Conservation (phyloP, 1,284 basidiomycete species). For the Pascua sp. region DNA sequence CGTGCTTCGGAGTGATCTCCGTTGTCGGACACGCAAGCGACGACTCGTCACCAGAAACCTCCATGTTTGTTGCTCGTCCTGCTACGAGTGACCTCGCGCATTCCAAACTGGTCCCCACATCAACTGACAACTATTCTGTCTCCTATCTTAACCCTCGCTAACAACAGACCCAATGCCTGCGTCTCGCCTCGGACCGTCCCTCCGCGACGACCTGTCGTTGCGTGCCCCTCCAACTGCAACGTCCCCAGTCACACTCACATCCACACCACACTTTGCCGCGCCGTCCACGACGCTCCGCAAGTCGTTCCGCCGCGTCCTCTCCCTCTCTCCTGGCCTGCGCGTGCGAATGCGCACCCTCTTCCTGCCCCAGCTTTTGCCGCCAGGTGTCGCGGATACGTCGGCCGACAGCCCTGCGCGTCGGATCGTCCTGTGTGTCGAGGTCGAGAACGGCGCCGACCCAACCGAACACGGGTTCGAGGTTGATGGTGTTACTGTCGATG, state of each 20-base stretch:
- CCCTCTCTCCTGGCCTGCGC: slow-evolving; percentile 71
- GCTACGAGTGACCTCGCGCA: no score
- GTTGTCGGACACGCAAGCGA: no score
- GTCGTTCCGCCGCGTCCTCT: slow-evolving; percentile 73
- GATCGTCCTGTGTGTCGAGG: slow-evolving; percentile 77
- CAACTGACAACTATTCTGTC: neutral
- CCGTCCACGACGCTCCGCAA: slow-evolving; percentile 65
- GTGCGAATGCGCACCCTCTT: slow-evolving; percentile 86
- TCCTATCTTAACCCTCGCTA: neutral
- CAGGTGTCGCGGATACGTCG: slow-evolving; percentile 52
- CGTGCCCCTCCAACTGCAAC: neutral
- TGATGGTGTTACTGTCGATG: slow-evolving; percentile 65
- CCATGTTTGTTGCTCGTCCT: no score
- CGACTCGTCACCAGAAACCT: no score
- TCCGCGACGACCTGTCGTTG: slow-evolving; percentile 31
- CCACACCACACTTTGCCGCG: neutral
- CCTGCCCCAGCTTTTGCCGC: slow-evolving; percentile 66
- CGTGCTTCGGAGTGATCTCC: no score
- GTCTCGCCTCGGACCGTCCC: slow-evolving; percentile 31
- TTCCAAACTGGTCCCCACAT: no score
- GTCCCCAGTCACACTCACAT: neutral
- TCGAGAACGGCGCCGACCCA: slow-evolving; percentile 59
- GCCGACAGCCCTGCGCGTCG: slow-evolving; percentile 75
- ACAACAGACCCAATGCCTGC: slow-evolving; percentile 30
- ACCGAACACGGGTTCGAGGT: slow-evolving; percentile 62